Percentiles rank a stretch among this genome's conserved stretches.
These are phyloP conservation scores for Stropharia rugosoannulata DNA, from an alignment of 768 basidiomycete genomes.

Conservation along the genomic window DNA sequence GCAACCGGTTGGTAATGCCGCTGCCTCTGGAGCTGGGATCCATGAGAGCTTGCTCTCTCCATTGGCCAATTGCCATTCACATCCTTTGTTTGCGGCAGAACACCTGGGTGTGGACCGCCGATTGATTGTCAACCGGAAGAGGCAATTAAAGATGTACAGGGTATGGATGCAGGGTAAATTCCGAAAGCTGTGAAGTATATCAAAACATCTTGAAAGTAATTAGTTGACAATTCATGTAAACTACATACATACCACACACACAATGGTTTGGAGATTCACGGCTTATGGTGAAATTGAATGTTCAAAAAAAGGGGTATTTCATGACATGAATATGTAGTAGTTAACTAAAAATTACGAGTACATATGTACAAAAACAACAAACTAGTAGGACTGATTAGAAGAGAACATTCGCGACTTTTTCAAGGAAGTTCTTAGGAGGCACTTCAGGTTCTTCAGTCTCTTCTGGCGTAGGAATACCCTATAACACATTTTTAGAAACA, in stretches of 20 bases:
- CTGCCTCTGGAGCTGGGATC: conserved; percentile 15
- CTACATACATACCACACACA: neutral
- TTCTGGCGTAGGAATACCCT: conserved; percentile 69
- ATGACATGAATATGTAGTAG: no score
- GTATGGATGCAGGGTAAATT: conserved; percentile 94
- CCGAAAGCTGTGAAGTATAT: conserved; percentile 38
- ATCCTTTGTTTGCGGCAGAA: conserved; percentile 74
- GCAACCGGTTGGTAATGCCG: neutral
- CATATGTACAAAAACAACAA: neutral
- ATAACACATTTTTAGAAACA: neutral
- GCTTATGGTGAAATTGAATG: no score
- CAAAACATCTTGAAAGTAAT: neutral
- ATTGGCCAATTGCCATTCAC: conserved; percentile 33
- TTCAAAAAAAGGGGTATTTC: no score
- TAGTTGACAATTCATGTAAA: neutral
- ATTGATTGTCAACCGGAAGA: conserved; percentile 89
- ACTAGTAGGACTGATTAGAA: conserved; percentile 39
- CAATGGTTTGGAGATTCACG: neutral
- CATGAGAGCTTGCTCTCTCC: conserved; percentile 40
- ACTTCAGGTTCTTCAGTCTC: conserved; percentile 61
- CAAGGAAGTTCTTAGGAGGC: conserved; percentile 47
- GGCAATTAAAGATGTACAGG: conserved; percentile 95
- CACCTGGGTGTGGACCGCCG: conserved; percentile 90
- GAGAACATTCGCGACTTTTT: conserved; percentile 47
- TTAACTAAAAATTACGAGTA: neutral